These are phyloP conservation scores for Biscogniauxia sp. DNA, from an alignment of 2,329 filamentous ascomycete genomes.

Conservation along the genomic window DNA sequence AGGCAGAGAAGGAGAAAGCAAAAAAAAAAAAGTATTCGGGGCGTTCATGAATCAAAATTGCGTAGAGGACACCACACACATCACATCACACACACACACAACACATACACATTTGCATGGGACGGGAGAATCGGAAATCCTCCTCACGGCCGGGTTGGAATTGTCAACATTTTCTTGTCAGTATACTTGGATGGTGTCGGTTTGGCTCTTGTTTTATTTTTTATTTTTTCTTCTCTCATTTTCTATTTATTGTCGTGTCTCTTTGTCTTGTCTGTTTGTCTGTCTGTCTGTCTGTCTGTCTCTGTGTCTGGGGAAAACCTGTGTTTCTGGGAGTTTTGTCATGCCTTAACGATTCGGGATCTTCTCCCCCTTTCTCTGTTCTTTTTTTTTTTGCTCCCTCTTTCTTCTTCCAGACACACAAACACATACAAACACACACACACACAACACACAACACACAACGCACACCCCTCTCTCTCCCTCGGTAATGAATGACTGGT, in stretches of 20 bases:
- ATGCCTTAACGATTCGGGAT: background rate
- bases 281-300: background rate
- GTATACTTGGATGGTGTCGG: slow-evolving; percentile 13
- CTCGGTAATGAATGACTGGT: slow-evolving; percentile 9
- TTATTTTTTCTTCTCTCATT: slow-evolving; percentile 5
- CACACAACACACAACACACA: too few species aligned
- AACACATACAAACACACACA: too few species aligned
- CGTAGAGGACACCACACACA: background rate
- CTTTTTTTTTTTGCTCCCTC: too few species aligned
- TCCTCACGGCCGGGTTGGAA: background rate
- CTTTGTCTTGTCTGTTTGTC: background rate
- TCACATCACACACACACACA: background rate
- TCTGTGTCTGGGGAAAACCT: background rate
- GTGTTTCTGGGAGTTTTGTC: background rate
- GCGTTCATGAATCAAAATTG: slow-evolving; percentile 1
- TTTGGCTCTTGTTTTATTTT: slow-evolving; percentile 11
- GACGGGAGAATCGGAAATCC: slow-evolving; percentile 5
- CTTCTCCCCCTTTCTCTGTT: background rate
- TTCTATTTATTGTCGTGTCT: slow-evolving; percentile 6
- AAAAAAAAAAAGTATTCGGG: slow-evolving; percentile 5
- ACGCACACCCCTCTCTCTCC: background rate
- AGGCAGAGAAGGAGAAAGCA: background rate
- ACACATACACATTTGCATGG: slow-evolving; percentile 8
- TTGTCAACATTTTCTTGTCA: slow-evolving; percentile 13
- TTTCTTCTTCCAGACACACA: background rate